phyloP scores from a whole-genome alignment of 306 rosid genomes.

The Cucurbita argyrosperma region DNA sequence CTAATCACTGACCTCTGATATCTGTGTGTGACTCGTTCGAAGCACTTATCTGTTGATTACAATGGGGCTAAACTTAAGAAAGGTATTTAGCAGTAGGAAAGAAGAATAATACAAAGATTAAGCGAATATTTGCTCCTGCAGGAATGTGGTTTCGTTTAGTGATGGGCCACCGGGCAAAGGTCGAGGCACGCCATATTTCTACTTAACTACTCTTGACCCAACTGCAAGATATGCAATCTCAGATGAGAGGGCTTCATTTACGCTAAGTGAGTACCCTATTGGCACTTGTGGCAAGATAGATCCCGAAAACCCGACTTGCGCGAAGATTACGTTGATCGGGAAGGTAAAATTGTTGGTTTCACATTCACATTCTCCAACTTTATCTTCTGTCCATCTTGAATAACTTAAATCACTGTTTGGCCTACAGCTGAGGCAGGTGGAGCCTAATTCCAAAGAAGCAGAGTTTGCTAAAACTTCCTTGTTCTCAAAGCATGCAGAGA shows the following conservation, averaged over 20 bases:
- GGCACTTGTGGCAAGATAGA: conserved; percentile 76
- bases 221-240: conserved; percentile 51
- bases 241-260: conserved; percentile 65
- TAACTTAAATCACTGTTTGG: neutral
- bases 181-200: conserved; percentile 72
- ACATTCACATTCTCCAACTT: neutral
- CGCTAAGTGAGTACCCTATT: conserved; percentile 64
- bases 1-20: neutral
- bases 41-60: neutral
- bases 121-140: conserved; percentile 11
- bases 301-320: conserved; percentile 81
- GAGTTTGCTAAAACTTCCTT: conserved; percentile 53
- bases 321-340: conserved; percentile 72
- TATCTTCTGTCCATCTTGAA: neutral
- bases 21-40: neutral
- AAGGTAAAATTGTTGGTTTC: conserved; percentile 30
- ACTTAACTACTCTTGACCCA: conserved; percentile 82
- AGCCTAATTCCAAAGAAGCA: conserved; percentile 36
- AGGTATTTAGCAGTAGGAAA: neutral
- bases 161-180: conserved; percentile 65
- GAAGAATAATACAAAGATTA: too few relatives aligned
- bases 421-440: conserved; percentile 57
- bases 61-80: neutral
- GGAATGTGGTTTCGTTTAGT: conserved; percentile 83
- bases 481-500: conserved; percentile 87